phyloP scores from a whole-genome alignment of 2,329 filamentous ascomycete genomes.

The Alternaria hordeiaustralica region DNA sequence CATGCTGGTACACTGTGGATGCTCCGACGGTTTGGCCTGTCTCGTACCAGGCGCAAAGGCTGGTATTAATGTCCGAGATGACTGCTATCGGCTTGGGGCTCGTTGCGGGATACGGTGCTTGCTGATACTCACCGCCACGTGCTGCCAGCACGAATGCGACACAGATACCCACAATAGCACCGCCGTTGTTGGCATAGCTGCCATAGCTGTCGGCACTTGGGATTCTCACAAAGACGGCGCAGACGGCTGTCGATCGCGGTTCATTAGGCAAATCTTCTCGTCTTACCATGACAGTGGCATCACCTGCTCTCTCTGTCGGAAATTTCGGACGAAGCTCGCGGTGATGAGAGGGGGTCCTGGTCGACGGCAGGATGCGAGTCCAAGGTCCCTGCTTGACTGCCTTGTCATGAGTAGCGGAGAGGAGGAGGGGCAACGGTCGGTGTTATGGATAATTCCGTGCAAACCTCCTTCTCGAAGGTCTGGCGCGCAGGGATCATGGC shows the following conservation, averaged over 20 bases:
- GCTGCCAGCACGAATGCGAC: constrained; percentile 11
- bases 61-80: constrained; percentile 5
- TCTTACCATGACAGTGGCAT: background rate
- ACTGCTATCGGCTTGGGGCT: background rate
- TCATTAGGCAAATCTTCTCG: background rate
- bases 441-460: constrained; percentile 23
- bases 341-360: constrained; percentile 14
- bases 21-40: constrained; percentile 26
- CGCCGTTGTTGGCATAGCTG: constrained; percentile 4
- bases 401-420: constrained; percentile 12
- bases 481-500: constrained; percentile 24
- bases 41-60: no score
- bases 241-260: constrained; percentile 9
- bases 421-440: constrained; percentile 22
- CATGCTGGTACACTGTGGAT: constrained; percentile 10
- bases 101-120: background rate
- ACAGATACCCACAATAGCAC: constrained; percentile 19
- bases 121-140: constrained; percentile 14
- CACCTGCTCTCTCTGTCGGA: constrained; percentile 6
- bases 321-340: constrained; percentile 6
- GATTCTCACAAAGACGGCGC: constrained; percentile 2
- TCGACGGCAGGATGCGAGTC: constrained; percentile 6
- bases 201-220: constrained; percentile 9
- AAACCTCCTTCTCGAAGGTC: constrained; percentile 32
- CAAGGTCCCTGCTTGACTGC: constrained; percentile 15